Evolutionary conservation across 148 eudicot species (phyloP).

Genomic region (Rhododendron ovatum): DNA sequence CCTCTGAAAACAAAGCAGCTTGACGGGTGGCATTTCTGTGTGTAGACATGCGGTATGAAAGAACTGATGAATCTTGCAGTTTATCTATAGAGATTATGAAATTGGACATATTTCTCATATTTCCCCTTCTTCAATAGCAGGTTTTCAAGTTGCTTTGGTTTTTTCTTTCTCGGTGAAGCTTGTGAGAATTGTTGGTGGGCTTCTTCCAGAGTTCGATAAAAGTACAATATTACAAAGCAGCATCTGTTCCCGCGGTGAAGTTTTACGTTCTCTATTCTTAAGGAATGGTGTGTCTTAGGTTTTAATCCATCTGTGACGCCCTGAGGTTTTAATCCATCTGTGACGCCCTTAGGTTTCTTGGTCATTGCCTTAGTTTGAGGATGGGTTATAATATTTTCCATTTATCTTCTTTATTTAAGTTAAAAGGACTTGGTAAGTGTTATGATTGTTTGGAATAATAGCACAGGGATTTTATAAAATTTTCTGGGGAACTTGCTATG

Average conservation of each 20-base stretch:
- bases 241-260: background rate
- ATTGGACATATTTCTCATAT: background rate
- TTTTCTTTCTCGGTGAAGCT: constrained; percentile 8
- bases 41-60: constrained; percentile 32
- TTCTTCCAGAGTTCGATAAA: constrained; percentile 3
- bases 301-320: background rate
- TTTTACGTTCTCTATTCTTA: background rate
- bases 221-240: background rate
- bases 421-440: background rate
- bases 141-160: constrained; percentile 13
- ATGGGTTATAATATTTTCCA: background rate
- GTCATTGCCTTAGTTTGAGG: background rate
- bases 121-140: constrained; percentile 2
- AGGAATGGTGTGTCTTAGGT: background rate
- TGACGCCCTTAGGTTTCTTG: background rate
- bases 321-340: background rate
- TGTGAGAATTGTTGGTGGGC: constrained; percentile 16
- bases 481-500: background rate
- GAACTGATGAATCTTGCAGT: background rate
- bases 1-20: constrained; percentile 23
- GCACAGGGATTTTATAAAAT: background rate
- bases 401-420: background rate
- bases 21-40: constrained; percentile 40
- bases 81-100: background rate
- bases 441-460: background rate